These are phyloP conservation scores for Coccomyxa sp. DNA, from an alignment of 139 green algal species.

Conservation along the genomic window DNA sequence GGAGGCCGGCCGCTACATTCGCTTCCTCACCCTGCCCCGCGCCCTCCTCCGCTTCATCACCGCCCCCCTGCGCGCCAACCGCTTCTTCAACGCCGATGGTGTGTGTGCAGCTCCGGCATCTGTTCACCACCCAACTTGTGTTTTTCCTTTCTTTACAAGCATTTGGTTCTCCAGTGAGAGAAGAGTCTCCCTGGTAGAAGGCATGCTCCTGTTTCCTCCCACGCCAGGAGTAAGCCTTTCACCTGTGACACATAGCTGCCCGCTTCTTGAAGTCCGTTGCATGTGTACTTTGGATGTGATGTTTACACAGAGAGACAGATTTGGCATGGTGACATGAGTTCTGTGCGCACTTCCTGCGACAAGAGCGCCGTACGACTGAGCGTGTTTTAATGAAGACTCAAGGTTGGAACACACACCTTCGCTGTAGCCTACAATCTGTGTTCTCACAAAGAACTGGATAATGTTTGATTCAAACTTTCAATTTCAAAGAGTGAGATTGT, in stretches of 20 bases:
- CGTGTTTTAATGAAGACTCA: neutral
- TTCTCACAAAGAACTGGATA: neutral
- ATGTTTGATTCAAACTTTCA: neutral
- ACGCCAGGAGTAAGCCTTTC: neutral
- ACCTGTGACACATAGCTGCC: neutral
- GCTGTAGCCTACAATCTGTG: neutral
- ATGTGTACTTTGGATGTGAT: too few species aligned
- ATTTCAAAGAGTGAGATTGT: neutral
- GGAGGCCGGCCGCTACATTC: constrained; percentile 28
- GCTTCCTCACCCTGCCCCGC: constrained; percentile 64
- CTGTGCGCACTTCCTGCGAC: neutral
- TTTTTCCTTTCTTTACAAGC: neutral
- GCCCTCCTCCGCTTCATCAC: constrained; percentile 51
- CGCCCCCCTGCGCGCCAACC: constrained; percentile 39
- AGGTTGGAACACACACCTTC: neutral
- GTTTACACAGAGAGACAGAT: too few species aligned
- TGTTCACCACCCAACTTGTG: neutral
- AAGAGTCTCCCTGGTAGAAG: neutral
- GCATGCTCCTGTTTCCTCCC: too few species aligned
- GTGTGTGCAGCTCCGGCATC: neutral
- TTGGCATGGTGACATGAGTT: too few species aligned
- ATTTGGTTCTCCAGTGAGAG: neutral
- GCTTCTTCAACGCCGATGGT: constrained; percentile 73
- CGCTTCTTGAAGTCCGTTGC: neutral
- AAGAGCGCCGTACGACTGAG: neutral